A percentile compares a stretch with the other conserved stretches of the same genome.
Evolutionary conservation across 371 early-diverging fungal genomes (phyloP).

Genomic region (Mucor irregularis): DNA sequence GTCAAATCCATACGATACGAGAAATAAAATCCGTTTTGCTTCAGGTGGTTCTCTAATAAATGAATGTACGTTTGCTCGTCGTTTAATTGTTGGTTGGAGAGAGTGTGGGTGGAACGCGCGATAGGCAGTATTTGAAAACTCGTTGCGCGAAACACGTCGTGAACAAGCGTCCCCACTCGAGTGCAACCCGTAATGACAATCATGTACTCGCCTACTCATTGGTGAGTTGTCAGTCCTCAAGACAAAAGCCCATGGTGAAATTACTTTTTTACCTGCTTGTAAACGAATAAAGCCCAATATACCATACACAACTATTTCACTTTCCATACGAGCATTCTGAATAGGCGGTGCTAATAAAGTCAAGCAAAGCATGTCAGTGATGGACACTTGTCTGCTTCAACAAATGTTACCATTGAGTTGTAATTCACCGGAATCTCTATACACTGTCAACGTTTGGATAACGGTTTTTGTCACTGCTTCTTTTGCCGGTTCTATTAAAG

Average conservation of each 20-base stretch:
- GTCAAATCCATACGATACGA: constrained; percentile 86
- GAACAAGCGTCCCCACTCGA: constrained; percentile 61
- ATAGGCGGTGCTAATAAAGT: constrained; percentile 21
- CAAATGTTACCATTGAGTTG: constrained; percentile 42
- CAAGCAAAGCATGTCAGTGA: not conserved
- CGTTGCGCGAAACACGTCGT: constrained; percentile 73
- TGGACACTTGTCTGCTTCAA: not conserved
- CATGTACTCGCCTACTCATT: constrained; percentile 43
- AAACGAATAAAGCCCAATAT: constrained; percentile 77
- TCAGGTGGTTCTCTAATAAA: constrained; percentile 68
- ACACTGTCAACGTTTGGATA: constrained; percentile 30
- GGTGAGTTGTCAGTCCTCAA: not conserved
- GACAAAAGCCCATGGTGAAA: not conserved
- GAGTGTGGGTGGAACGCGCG: constrained; percentile 42
- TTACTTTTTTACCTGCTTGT: constrained; percentile 61
- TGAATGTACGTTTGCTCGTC: constrained; percentile 79
- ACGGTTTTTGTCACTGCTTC: constrained; percentile 6
- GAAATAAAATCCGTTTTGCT: constrained; percentile 72
- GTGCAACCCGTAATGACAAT: constrained; percentile 84
- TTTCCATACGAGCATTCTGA: constrained; percentile 13
- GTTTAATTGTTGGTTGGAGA: constrained; percentile 29
- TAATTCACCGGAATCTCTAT: constrained; percentile 34
- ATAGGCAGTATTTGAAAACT: constrained; percentile 73
- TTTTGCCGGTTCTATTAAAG: constrained; percentile 40
- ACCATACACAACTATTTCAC: constrained; percentile 49